Conservation (phyloP, 768 basidiomycete species). For the Austroboletus festivus region DNA sequence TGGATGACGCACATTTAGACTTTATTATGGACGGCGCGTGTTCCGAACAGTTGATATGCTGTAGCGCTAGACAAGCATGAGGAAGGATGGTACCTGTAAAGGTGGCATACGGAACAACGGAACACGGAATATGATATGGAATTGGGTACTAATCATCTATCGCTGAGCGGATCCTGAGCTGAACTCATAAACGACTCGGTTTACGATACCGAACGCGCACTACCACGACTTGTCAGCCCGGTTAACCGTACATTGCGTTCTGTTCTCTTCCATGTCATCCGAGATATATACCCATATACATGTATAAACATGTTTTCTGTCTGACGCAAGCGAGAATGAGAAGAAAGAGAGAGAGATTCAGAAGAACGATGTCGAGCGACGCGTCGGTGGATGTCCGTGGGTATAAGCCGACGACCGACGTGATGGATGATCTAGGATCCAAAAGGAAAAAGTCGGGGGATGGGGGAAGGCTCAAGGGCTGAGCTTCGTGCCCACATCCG, state of each 20-base stretch:
- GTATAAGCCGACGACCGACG: background rate
- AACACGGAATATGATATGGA: background rate
- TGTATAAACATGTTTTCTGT: too few relatives aligned
- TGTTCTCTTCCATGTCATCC: background rate
- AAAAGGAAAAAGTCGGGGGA: background rate
- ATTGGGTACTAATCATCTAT: background rate
- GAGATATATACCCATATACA: too few relatives aligned
- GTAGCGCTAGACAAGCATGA: background rate
- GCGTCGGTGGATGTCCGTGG: too few relatives aligned
- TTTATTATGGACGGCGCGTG: constrained; percentile 6
- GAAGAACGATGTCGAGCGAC: too few relatives aligned
- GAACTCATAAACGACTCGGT: background rate
- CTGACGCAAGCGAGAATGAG: too few relatives aligned
- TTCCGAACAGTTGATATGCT: background rate
- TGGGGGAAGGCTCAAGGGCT: background rate
- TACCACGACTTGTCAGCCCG: background rate
- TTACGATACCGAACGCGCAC: constrained; percentile 3
- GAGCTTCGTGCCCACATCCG: constrained; percentile 16
- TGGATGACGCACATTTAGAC: constrained; percentile 21
- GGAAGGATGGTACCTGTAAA: background rate
- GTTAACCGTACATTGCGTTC: background rate
- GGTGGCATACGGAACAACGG: background rate
- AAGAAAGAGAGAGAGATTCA: background rate
- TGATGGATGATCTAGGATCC: too few relatives aligned
- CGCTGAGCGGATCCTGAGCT: too few relatives aligned